A percentile compares a stretch with the other conserved stretches of the same genome.
Conservation (phyloP, 441 rosid genomes). For the Flueggea neowawraea region DNA sequence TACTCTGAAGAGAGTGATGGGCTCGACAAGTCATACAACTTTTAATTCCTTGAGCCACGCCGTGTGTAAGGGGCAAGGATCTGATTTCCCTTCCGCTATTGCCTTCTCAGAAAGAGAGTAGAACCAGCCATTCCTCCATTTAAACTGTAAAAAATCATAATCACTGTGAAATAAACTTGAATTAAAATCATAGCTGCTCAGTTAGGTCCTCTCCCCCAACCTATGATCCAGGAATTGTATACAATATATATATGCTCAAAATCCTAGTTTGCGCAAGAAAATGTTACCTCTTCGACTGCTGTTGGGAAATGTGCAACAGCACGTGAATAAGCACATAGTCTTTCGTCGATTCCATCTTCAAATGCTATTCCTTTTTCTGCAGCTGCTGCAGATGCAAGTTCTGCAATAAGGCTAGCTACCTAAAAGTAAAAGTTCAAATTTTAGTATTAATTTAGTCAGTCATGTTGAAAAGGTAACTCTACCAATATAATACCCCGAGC, state of each 20-base stretch:
- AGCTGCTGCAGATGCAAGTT: constrained; percentile 82
- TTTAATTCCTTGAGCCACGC: constrained; percentile 87
- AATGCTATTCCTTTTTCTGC: constrained; percentile 62
- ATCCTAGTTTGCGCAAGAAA: background rate
- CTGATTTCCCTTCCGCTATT: constrained; percentile 59
- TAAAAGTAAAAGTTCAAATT: constrained; percentile 22
- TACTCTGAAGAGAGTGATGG: no score
- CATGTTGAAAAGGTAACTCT: no score
- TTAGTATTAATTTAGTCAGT: background rate
- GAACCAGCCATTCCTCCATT: constrained; percentile 99
- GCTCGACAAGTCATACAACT: constrained; percentile 23
- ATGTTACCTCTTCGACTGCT: constrained; percentile 79
- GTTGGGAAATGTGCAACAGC: constrained; percentile 94
- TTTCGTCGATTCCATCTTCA: constrained; percentile 77
- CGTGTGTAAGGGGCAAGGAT: constrained; percentile 87
- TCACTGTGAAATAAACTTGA: background rate
- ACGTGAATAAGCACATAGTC: constrained; percentile 83
- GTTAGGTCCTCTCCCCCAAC: no score
- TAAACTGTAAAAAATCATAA: constrained; percentile 53
- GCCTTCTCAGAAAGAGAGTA: constrained; percentile 84
- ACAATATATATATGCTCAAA: background rate
- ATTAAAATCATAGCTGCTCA: background rate
- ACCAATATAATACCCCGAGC: no score
- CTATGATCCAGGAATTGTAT: no score
- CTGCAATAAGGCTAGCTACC: constrained; percentile 77